Evolutionary conservation across 805 yeast genomes (phyloP).

Genomic region (Yarrowia alimentaria): DNA sequence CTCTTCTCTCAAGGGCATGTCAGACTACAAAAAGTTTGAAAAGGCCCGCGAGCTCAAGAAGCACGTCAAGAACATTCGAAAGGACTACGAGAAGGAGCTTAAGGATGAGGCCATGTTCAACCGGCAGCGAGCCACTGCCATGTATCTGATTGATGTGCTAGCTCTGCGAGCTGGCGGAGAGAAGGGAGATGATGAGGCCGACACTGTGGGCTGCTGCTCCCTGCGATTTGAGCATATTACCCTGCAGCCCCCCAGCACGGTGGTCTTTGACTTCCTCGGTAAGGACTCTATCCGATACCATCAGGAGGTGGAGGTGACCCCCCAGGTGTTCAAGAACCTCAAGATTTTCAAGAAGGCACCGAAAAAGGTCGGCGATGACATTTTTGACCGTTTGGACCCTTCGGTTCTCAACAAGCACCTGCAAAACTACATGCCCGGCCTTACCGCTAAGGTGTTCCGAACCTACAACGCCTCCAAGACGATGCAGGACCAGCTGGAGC

Average conservation of each 20-base stretch:
- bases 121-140: slow-evolving; percentile 91
- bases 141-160: slow-evolving; percentile 84
- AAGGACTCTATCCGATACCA: slow-evolving; percentile 89
- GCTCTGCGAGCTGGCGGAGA: slow-evolving; percentile 99
- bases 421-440: slow-evolving; percentile 86
- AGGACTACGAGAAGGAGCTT: slow-evolving; percentile 67
- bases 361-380: slow-evolving; percentile 85
- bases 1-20: slow-evolving; percentile 85
- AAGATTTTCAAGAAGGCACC: slow-evolving; percentile 85
- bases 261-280: slow-evolving; percentile 90
- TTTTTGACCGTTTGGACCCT: slow-evolving; percentile 89
- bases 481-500: slow-evolving; percentile 90
- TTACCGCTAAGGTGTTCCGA: slow-evolving; percentile 96
- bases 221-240: slow-evolving; percentile 86
- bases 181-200: slow-evolving; percentile 95
- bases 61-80: slow-evolving; percentile 69
- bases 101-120: slow-evolving; percentile 76
- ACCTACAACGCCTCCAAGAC: slow-evolving; percentile 95
- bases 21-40: slow-evolving; percentile 89
- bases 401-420: slow-evolving; percentile 76
- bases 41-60: slow-evolving; percentile 82
- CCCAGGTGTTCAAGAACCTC: slow-evolving; percentile 87
- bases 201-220: slow-evolving; percentile 97
- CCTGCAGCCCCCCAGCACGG: slow-evolving; percentile 78
- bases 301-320: slow-evolving; percentile 89